These are phyloP conservation scores for Dendrobium chrysotoxum DNA, from an alignment of 106 monocot species.

Conservation along the genomic window DNA sequence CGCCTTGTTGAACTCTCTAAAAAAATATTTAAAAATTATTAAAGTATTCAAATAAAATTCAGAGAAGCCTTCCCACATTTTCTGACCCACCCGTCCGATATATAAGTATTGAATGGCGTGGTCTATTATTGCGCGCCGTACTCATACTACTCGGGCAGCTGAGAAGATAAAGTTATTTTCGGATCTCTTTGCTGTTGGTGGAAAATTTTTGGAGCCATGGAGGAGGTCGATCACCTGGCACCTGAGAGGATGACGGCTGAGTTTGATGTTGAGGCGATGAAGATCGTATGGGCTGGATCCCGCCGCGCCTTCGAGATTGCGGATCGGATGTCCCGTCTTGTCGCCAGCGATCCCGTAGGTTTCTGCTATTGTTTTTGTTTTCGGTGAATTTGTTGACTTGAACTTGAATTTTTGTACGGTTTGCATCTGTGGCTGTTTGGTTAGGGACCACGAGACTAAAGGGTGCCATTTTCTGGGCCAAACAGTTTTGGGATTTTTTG, in stretches of 20 bases:
- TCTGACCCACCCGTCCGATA: too few relatives aligned
- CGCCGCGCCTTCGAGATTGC: slow-evolving; percentile 46
- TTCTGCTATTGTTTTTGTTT: neutral
- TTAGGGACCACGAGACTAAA: neutral
- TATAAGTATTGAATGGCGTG: too few relatives aligned
- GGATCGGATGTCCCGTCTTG: slow-evolving; percentile 79
- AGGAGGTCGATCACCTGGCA: slow-evolving; percentile 52
- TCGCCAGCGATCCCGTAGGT: slow-evolving; percentile 85
- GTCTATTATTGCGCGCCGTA: too few relatives aligned
- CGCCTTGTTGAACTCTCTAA: too few relatives aligned
- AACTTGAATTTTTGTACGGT: neutral
- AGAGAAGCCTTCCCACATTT: too few relatives aligned
- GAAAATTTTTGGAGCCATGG: slow-evolving; percentile 7
- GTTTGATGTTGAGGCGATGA: slow-evolving; percentile 93
- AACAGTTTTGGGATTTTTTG: neutral
- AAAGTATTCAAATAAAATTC: too few relatives aligned
- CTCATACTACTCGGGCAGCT: too few relatives aligned
- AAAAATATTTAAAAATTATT: too few relatives aligned
- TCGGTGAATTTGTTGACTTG: neutral
- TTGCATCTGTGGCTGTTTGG: neutral
- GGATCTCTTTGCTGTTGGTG: too few relatives aligned
- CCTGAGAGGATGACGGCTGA: slow-evolving; percentile 60
- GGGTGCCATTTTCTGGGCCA: neutral
- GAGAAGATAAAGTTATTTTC: too few relatives aligned
- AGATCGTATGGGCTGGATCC: slow-evolving; percentile 95